These are phyloP conservation scores for Xylaria sp. DNA, from an alignment of 2,329 filamentous ascomycete species.

Conservation along the genomic window DNA sequence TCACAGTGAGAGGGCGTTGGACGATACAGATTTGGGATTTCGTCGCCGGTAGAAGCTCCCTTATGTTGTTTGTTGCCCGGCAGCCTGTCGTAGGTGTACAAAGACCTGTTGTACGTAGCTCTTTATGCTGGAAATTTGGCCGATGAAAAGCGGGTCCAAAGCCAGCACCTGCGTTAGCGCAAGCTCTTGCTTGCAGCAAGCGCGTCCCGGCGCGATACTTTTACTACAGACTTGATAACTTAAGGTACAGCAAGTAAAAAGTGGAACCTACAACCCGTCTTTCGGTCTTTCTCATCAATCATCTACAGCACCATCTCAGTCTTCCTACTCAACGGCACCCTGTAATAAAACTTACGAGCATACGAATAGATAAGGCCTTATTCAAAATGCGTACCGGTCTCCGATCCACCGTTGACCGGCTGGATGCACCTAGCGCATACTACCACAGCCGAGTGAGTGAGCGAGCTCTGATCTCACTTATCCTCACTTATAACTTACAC, in stretches of 20 bases:
- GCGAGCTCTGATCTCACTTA: slow-evolving; percentile 12
- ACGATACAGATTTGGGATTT: neutral
- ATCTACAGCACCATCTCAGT: slow-evolving; percentile 16
- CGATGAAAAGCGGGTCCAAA: neutral
- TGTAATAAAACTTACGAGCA: neutral
- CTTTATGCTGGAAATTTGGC: slow-evolving; percentile 12
- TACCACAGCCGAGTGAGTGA: slow-evolving; percentile 79
- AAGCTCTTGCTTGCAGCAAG: slow-evolving; percentile 2
- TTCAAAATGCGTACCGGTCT: slow-evolving; percentile 57
- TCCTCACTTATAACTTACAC: slow-evolving; percentile 7
- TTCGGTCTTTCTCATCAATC: slow-evolving; percentile 22
- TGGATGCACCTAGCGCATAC: slow-evolving; percentile 96
- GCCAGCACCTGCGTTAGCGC: slow-evolving; percentile 19
- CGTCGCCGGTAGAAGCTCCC: slow-evolving; percentile 18
- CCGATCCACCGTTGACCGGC: slow-evolving; percentile 83
- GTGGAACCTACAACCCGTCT: slow-evolving; percentile 21
- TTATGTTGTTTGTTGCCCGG: neutral
- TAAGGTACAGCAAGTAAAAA: slow-evolving; percentile 18
- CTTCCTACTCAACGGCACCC: slow-evolving; percentile 10
- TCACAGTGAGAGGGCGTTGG: neutral
- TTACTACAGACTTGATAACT: too few relatives aligned
- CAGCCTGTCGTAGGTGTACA: neutral
- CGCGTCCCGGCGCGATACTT: slow-evolving; percentile 29
- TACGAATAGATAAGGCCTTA: neutral
- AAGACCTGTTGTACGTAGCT: slow-evolving; percentile 1